Conservation (phyloP, 345 rosid genomes). For the Ailanthus altissimus region DNA sequence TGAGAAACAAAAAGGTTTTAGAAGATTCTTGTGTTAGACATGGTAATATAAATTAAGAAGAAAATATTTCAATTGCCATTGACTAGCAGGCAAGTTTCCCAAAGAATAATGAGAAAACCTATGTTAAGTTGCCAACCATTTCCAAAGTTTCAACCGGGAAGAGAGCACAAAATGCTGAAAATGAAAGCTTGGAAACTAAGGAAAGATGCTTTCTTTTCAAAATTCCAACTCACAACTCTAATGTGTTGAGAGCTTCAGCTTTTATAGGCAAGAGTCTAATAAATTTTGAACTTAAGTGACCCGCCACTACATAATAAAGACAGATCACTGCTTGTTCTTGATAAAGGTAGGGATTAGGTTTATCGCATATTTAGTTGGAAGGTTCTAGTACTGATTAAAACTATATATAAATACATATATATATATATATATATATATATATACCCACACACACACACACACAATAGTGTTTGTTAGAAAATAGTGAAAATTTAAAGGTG, state of each 20-base stretch:
- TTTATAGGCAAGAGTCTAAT: constrained; percentile 40
- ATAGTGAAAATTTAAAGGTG: constrained; percentile 26
- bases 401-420: no score
- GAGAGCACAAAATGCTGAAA: constrained; percentile 7
- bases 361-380: constrained; percentile 34
- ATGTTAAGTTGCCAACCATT: constrained; percentile 32
- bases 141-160: constrained; percentile 12
- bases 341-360: constrained; percentile 37
- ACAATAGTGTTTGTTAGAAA: background rate
- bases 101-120: background rate
- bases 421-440: no score
- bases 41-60: background rate
- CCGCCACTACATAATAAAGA: constrained; percentile 39
- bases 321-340: constrained; percentile 30
- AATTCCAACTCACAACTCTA: constrained; percentile 19
- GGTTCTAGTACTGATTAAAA: constrained; percentile 25
- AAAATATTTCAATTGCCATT: background rate
- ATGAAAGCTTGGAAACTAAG: constrained; percentile 12
- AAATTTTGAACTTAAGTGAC: constrained; percentile 22
- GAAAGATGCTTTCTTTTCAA: constrained; percentile 7
- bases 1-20: constrained; percentile 4
- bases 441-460: no score
- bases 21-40: background rate
- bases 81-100: background rate
- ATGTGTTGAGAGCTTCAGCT: constrained; percentile 22